phyloP scores from a whole-genome alignment of 2,329 filamentous ascomycete species.

The Nothophaeocryptopus gaeumannii region DNA sequence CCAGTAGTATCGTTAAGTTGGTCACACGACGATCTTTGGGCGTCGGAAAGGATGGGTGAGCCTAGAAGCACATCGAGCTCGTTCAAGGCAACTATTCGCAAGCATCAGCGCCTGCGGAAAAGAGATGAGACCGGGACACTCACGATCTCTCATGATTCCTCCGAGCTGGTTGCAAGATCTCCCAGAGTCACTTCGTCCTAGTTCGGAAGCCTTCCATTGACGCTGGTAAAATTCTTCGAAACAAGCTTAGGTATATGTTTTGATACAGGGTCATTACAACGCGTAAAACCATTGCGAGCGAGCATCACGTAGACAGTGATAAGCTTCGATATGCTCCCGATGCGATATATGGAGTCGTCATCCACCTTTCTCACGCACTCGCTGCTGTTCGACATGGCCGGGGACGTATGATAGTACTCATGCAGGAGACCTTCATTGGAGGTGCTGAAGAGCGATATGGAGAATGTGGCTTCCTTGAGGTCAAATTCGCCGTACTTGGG shows the following conservation, averaged over 20 bases:
- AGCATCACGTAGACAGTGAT: constrained; percentile 7
- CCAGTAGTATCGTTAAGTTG: neutral
- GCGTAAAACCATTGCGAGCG: neutral
- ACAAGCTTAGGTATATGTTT: constrained; percentile 44
- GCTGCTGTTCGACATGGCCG: neutral
- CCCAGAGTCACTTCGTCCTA: constrained; percentile 51
- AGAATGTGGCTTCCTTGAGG: constrained; percentile 10
- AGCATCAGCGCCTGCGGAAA: neutral
- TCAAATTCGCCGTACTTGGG: neutral
- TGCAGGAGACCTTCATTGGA: constrained; percentile 5
- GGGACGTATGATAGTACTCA: constrained; percentile 11
- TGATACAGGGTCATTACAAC: constrained; percentile 36
- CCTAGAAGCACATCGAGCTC: neutral
- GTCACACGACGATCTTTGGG: neutral
- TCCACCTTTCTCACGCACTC: constrained; percentile 1
- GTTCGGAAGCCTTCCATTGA: constrained; percentile 36
- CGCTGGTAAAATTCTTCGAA: constrained; percentile 26
- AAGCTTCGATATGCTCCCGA: constrained; percentile 9
- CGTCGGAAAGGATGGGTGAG: neutral
- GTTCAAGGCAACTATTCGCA: neutral
- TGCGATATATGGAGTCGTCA: constrained; percentile 6
- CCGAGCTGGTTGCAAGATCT: constrained; percentile 46
- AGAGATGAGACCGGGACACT: neutral
- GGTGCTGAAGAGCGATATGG: constrained; percentile 8
- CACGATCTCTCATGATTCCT: constrained; percentile 34